phyloP scores from a whole-genome alignment of 176 grass and related monocot species.

The Oryza australiensis region DNA sequence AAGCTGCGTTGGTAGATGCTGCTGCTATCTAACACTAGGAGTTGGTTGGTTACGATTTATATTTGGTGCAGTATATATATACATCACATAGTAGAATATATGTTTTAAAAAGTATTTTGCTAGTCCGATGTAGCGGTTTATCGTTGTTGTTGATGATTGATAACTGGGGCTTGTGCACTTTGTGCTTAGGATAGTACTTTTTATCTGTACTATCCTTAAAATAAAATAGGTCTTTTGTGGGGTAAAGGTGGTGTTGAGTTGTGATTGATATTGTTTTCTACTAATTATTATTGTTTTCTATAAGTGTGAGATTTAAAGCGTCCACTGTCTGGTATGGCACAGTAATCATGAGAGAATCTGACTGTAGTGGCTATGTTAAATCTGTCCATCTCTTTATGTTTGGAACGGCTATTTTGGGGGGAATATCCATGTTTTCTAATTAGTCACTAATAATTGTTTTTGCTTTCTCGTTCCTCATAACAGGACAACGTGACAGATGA shows the following conservation, averaged over 20 bases:
- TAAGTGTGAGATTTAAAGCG: background rate
- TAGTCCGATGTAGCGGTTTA: background rate
- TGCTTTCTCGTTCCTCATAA: background rate
- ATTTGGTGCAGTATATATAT: background rate
- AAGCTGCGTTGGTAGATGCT: too few species aligned
- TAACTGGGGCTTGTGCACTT: background rate
- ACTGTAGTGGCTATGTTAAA: background rate
- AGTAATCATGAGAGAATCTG: background rate
- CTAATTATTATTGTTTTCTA: background rate
- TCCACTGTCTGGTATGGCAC: background rate
- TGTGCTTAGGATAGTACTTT: background rate
- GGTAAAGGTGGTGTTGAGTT: background rate
- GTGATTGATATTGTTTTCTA: background rate
- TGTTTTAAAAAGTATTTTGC: background rate
- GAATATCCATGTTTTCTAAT: background rate
- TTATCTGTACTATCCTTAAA: background rate
- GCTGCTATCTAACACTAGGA: background rate
- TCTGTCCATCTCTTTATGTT: background rate
- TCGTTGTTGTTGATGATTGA: background rate
- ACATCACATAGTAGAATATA: background rate
- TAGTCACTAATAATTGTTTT: background rate
- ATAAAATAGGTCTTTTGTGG: background rate
- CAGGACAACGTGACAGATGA: slow-evolving; percentile 48
- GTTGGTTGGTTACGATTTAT: background rate
- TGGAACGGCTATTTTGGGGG: background rate